phyloP scores from a whole-genome alignment of 768 basidiomycete species.

The Kwoniella heveanensis region DNA sequence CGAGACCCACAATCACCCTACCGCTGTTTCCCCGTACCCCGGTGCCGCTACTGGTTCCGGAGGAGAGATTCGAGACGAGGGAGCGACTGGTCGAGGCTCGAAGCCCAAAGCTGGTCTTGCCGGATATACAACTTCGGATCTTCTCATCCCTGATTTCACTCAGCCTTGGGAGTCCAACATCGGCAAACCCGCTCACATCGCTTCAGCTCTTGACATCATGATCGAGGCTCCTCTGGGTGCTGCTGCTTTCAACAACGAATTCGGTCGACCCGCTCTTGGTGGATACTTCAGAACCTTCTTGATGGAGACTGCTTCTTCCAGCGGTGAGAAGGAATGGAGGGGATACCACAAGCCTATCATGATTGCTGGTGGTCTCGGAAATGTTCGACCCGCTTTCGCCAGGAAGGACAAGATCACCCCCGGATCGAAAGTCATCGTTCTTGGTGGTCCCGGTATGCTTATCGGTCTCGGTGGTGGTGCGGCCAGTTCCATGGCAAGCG shows the following conservation, averaged over 20 bases:
- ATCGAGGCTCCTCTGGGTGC: constrained; percentile 91
- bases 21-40: constrained; percentile 95
- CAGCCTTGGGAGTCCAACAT: constrained; percentile 98
- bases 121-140: constrained; percentile 91
- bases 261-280: constrained; percentile 85
- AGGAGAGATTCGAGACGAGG: constrained; percentile 97
- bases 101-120: constrained; percentile 92
- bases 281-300: constrained; percentile 96
- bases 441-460: constrained; percentile 93
- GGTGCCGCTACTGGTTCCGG: constrained; percentile 99
- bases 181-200: constrained; percentile 85
- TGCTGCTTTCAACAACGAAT: constrained; percentile 97
- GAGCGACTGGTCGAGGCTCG: constrained; percentile 90
- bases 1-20: constrained; percentile 98
- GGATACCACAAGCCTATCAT: constrained; percentile 99
- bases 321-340: constrained; percentile 61
- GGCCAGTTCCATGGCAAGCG: constrained; percentile 89
- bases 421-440: constrained; percentile 84
- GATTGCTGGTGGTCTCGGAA: constrained; percentile 97
- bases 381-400: constrained; percentile 80
- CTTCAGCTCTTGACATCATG: constrained; percentile 95
- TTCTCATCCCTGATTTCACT: constrained; percentile 83
- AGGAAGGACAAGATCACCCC: constrained; percentile 73
- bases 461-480: constrained; percentile 97
- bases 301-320: constrained; percentile 67